Evolutionary conservation across 2,329 filamentous ascomycete genomes (phyloP).

Genomic region (Cryoendolithus antarcticus): DNA sequence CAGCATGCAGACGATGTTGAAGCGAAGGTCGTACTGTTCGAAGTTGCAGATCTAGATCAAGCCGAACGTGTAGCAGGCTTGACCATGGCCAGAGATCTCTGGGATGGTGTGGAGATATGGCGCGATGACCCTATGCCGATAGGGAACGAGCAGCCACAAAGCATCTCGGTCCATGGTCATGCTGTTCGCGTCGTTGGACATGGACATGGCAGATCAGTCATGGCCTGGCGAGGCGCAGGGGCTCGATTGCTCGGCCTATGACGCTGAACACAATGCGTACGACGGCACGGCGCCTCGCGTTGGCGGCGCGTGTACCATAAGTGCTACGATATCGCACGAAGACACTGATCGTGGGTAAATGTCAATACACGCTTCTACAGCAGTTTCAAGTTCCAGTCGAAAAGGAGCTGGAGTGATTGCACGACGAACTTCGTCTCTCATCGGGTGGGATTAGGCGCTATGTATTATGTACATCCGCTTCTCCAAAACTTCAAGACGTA

Average conservation of each 20-base stretch:
- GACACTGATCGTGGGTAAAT: too few relatives aligned
- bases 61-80: constrained; percentile 49
- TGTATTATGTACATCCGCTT: too few relatives aligned
- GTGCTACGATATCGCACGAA: too few relatives aligned
- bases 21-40: constrained; percentile 51
- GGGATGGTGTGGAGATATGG: constrained; percentile 53
- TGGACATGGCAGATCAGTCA: constrained; percentile 32
- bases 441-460: too few relatives aligned
- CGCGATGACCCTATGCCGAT: constrained; percentile 48
- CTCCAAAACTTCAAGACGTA: too few relatives aligned
- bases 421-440: too few relatives aligned
- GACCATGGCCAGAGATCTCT: constrained; percentile 25
- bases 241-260: constrained; percentile 5
- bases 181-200: constrained; percentile 23
- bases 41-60: constrained; percentile 60
- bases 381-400: too few relatives aligned
- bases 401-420: too few relatives aligned
- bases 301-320: too few relatives aligned
- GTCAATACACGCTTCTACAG: too few relatives aligned
- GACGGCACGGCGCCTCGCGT: too few relatives aligned
- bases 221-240: constrained; percentile 26
- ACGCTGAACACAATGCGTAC: neutral
- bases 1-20: constrained; percentile 38
- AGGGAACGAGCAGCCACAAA: constrained; percentile 18
- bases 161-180: neutral